Evolutionary conservation across 2,329 filamentous ascomycete genomes (phyloP), one percentile per base, ranked within the genome.

Genomic region (Chaetomiaceae sp.): DNA sequence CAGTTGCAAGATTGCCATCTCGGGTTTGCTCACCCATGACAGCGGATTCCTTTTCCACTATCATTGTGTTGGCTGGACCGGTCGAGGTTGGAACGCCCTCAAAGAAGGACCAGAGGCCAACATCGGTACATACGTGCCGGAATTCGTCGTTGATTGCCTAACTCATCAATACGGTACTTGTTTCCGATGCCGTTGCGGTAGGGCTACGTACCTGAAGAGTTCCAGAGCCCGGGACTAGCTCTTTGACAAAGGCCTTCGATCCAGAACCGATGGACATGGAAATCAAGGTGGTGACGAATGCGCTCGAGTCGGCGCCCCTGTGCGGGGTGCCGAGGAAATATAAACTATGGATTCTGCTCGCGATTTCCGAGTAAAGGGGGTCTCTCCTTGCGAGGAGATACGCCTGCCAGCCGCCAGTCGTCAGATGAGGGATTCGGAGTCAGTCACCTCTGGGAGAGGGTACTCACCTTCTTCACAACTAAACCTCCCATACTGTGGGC

Each of bases 281-380:
- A 60, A 58, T 21, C 58, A 58, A 48, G 52, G 59, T 40, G 43
- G 56, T 33, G 61, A 46, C 25, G 58, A 52, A 53, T 51, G 47
- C 32, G 64, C 65, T 30, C 3, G 61, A 57, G 33, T 58, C 56
- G 13, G 61, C 53, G 6, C 59, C 60, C 21, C 60, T 46, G 45
- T 68, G 55, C 58, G 66, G 65, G 5, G 66, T 67, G 2, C 59
- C 66, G 3, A 69, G 59, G 29, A 68, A 69, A 32, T 64, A 58
- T 7, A 68, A 61, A n/a, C 54, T 50, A 29, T 62, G 57, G 13
- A 68, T 59, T 16, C 65, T 58, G 23, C 43, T 43, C 5, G 61
- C 61, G 14, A 68, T 38, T 4, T 56, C 42, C 9, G 51, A 21
- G 34, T 58, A 61, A 9, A 51, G 54, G 2, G 52, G 56, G 38